Evolutionary conservation across 805 yeast species (phyloP), one percentile per base, ranked within the genome.

Genomic region (Wickerhamiella sergipiensis): DNA sequence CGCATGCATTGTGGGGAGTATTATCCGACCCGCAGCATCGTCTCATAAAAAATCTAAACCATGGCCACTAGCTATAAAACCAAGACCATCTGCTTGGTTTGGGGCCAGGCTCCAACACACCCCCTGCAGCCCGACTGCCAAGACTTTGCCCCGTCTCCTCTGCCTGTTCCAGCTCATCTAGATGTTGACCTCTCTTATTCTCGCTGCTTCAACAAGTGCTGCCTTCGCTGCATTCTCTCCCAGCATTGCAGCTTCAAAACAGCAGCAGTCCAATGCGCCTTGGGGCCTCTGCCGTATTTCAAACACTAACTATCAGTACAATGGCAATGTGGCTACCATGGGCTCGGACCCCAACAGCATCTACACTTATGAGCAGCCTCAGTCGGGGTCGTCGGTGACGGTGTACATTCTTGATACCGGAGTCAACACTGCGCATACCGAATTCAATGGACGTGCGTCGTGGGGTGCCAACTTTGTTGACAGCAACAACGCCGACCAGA

Each of bases 241-340:
- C 15, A 12, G n/a, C 7, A 24, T 22, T 6, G 19, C 48, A 18
- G 40, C 50, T 26, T 17, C 45, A 2, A 21, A 19, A n/a, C 18
- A 39, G 23, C 22, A 44, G 53, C 92, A 87, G 71, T 76, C 77
- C 57, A 88, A 88, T 55, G 89, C 95, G 26, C 95, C 95, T 46
- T 88, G 96, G 96, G 96, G 96, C 61, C 76, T 88, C 56, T 85
- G 95, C 23, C 79, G 96, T 73, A 79, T 88, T 54, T 84, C 95
- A 23, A 95, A 87, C 70, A 78, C 89, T 68, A 77, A 80, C 52
- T 61, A 55, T 49, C 74, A 81, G 17, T 73, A 83, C 62, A 77
- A 79, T 56, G 73, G 83, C 55, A 81, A 81, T 53, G 75, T 81
- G 49, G 81, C 80, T 71, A 81, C 80, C 69, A 81, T 81, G 65